A percentile compares a stretch with the other conserved stretches of the same genome.
phyloP scores from a whole-genome alignment of 1,284 basidiomycete genomes.

The Puccinia coronata region DNA sequence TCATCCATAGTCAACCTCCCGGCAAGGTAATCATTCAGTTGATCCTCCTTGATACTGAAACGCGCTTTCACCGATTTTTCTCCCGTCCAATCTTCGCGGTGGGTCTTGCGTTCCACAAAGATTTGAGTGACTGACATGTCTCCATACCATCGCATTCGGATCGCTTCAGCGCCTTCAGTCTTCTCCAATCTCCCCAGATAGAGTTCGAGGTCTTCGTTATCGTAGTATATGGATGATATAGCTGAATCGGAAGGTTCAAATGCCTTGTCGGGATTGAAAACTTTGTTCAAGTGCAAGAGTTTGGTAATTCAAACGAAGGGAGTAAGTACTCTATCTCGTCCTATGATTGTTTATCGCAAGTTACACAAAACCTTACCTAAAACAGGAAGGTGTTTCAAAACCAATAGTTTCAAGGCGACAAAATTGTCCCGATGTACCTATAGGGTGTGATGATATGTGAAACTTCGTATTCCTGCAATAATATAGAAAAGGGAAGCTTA shows the following conservation, averaged over 20 bases:
- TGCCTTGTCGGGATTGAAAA: conserved; percentile 94
- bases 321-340: too few species aligned
- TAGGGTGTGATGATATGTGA: not conserved
- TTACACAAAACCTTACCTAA: conserved; percentile 66
- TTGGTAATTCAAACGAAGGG: conserved; percentile 31
- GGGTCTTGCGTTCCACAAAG: conserved; percentile 98
- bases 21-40: conserved; percentile 85
- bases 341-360: not conserved
- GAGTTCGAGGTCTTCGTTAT: conserved; percentile 92
- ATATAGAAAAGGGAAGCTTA: conserved; percentile 58
- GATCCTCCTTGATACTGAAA: conserved; percentile 92
- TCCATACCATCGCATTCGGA: conserved; percentile 97
- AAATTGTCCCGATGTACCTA: conserved; percentile 91
- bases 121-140: conserved; percentile 76
- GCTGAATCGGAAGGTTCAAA: conserved; percentile 84
- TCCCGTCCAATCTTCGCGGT: conserved; percentile 98
- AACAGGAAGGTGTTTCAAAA: conserved; percentile 88
- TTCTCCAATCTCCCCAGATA: conserved; percentile 97
- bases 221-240: conserved; percentile 65
- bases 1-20: conserved; percentile 92
- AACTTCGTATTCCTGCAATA: not conserved
- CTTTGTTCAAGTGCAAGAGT: conserved; percentile 64
- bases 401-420: conserved; percentile 91
- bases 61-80: conserved; percentile 99
- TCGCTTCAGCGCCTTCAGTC: conserved; percentile 96